phyloP scores from a whole-genome alignment of 768 basidiomycete genomes.

The Kwoniella mangroviensis region DNA sequence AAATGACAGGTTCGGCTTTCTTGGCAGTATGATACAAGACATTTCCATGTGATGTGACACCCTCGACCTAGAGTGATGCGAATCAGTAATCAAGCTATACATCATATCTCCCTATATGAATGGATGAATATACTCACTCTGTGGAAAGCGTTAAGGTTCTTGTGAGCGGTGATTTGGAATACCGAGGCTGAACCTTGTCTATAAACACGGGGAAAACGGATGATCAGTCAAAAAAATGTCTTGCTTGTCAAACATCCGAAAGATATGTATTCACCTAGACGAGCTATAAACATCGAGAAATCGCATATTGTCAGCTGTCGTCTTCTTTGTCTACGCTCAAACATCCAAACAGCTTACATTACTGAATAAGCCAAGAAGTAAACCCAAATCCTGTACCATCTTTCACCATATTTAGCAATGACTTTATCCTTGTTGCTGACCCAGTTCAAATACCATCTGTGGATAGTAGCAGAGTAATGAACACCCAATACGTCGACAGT shows the following conservation, averaged over 20 bases:
- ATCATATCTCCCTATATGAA: too few species aligned
- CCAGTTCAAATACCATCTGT: slow-evolving; percentile 97
- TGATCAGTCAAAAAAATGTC: too few species aligned
- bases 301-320: slow-evolving; percentile 2
- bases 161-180: slow-evolving; percentile 97
- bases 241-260: too few species aligned
- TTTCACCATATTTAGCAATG: slow-evolving; percentile 83
- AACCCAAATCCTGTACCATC: slow-evolving; percentile 92
- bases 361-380: slow-evolving; percentile 93
- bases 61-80: slow-evolving; percentile 63
- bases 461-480: slow-evolving; percentile 84
- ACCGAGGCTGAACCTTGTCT: slow-evolving; percentile 88
- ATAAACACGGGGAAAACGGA: neutral
- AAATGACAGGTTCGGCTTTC: slow-evolving; percentile 39
- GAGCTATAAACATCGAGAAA: slow-evolving; percentile 28
- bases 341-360: slow-evolving; percentile 61
- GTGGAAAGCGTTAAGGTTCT: slow-evolving; percentile 95
- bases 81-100: neutral
- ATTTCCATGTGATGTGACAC: slow-evolving; percentile 70
- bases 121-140: slow-evolving; percentile 59
- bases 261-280: slow-evolving; percentile 64
- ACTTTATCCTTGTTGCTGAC: slow-evolving; percentile 88
- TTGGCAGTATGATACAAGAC: slow-evolving; percentile 47
- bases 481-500: slow-evolving; percentile 95
- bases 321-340: too few species aligned